These are phyloP conservation scores for Juglanconis oblonga DNA, from an alignment of 2,329 filamentous ascomycete genomes.

Conservation along the genomic window DNA sequence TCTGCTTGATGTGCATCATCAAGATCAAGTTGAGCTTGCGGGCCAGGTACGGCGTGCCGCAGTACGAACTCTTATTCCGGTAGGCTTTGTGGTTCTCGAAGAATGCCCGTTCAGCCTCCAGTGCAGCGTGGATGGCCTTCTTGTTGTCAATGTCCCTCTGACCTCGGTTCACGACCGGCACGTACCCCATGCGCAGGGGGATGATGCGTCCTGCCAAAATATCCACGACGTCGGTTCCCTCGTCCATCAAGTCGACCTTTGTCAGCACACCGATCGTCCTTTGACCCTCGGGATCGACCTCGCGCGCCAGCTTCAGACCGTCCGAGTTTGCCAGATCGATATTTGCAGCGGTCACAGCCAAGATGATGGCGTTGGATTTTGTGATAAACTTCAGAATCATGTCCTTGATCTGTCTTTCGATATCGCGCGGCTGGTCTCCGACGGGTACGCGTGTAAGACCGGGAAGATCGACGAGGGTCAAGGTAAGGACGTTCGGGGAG, in stretches of 20 bases:
- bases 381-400: constrained; percentile 98
- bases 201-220: constrained; percentile 98
- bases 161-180: constrained; percentile 95
- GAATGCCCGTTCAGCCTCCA: constrained; percentile 94
- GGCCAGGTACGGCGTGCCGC: constrained; percentile 93
- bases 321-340: constrained; percentile 99
- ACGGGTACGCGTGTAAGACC: constrained; percentile 97
- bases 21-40: constrained; percentile 97
- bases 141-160: constrained; percentile 99
- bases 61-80: constrained; percentile 97
- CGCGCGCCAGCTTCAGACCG: constrained; percentile 89
- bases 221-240: constrained; percentile 95
- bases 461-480: constrained; percentile 93
- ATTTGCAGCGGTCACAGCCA: constrained; percentile 95
- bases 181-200: constrained; percentile 85
- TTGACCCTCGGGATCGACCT: constrained; percentile 92
- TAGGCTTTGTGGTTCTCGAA: constrained; percentile 99
- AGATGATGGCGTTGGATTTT: constrained; percentile 96
- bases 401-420: constrained; percentile 96
- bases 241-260: constrained; percentile 97
- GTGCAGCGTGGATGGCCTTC: constrained; percentile 84
- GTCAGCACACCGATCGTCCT: constrained; percentile 96
- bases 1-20: constrained; percentile 99
- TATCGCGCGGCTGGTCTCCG: constrained; percentile 94
- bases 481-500: constrained; percentile 91